Evolutionary conservation across 148 eudicot species (phyloP), one percentile per base, ranked within the genome.

Genomic region (Rheum nobile): DNA sequence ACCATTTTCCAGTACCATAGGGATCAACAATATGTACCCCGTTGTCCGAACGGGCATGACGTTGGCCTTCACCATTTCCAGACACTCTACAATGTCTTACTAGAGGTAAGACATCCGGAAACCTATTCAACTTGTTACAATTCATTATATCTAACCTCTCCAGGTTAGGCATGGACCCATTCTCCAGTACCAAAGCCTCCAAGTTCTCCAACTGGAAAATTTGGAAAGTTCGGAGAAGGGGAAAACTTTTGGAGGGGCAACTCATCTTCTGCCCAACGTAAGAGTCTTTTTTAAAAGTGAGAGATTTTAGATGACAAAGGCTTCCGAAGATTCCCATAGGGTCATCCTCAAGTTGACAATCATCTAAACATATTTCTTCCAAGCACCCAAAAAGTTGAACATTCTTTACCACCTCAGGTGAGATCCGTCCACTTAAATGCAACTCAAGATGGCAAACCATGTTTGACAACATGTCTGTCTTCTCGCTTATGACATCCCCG

Each of bases 391-490:
- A 13, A 28, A 57, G 24, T 8, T 57, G 17, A 26, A 57, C 67
- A n/a, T 21, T 21, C 6, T 57, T 0, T 0, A 4, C 3, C 6
- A 24, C 34, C 14, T 0, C 1, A 24, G 9, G 0, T 8, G 76
- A 55, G 1, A 80, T 29, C 16, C 32, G 63, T 31, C 88, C 85
- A 14, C 16, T 72, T 4, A 85, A 17, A 26, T 69, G 67, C 31
- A 85, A 28, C 6, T 78, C 68, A 67, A 47, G 52, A 70, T 82
- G 74, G 67, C 75, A 77, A 12, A 44, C 24, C 24, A 71, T 80
- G 38, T 41, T 50, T 28, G 50, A 72, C 31, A 82, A 12, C 54
- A 61, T 29, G 13, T 65, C 75, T 22, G 67, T 76, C 8, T 74
- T 72, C 67, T 78, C 65, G 22, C 72, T 69, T 4, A 80, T 78